Base-by-base conservation (phyloP, 2,329 filamentous ascomycete species). In the Cryphonectria radicalis region DNA sequence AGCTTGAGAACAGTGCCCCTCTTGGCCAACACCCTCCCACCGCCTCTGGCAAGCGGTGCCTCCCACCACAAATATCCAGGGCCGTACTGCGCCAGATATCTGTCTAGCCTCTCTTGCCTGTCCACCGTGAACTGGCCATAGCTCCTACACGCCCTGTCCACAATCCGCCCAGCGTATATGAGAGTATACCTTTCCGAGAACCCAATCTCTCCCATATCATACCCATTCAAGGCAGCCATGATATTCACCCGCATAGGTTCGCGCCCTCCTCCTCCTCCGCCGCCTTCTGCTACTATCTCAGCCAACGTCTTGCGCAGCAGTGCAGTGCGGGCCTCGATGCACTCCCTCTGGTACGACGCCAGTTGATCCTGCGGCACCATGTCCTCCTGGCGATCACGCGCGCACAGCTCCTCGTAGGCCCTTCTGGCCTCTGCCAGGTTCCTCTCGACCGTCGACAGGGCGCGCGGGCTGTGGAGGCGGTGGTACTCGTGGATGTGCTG, bases 51-150 rank as follows among this genome's bases (percentile, higher is more conserved):
- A 63, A 85, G 76, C 0, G 84, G 83, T 4, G 81, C 80, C 71
- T 86, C 84, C 68, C 82, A 82, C 83, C 83, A 86, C 17, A 85
- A 78, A 81, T 82, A 85, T 11, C 82, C 83, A 0, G 77, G 75
- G 2, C 84, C 84, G 73, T 83, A 72, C 14, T 73, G 60, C 4
- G 74, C 76, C 50, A 65, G 75, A 69, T 85, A 85, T 1, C 76
- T 77, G 70, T 83, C 81, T 14, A 85, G 78, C 35, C 82, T 79
- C 22, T 78, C 78, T 14, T 72, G 69, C 70, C 84, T 80, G 75
- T 84, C 79, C 5, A 63, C 28, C 32, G 80, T 79, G 76, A 85
- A 84, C 35, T 80, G 79, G 62, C 70, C 72, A 69, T 84, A 84
- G 7, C 77, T 78, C 1, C 77, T 75, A 43, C 80, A 82, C 11